These are phyloP conservation scores for Didymella glomerata DNA, from an alignment of 2,329 filamentous ascomycete species.

Conservation along the genomic window DNA sequence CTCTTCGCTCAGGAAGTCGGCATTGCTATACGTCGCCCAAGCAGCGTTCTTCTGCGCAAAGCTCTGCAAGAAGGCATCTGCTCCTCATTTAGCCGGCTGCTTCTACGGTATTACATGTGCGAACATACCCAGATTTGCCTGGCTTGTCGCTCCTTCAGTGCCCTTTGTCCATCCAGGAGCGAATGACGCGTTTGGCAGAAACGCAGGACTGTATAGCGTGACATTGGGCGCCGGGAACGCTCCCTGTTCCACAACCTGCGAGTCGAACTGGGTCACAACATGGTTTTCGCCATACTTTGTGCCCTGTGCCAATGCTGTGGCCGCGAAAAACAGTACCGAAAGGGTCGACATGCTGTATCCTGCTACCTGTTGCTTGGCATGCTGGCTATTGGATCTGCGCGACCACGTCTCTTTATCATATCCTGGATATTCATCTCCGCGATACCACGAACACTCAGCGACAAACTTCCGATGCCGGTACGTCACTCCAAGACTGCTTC, in stretches of 20 bases:
- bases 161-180: conserved; percentile 41
- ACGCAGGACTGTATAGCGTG: conserved; percentile 45
- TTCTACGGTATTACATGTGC: background rate
- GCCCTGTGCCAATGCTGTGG: conserved; percentile 29
- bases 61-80: conserved; percentile 37
- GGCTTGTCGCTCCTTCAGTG: conserved; percentile 45
- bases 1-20: conserved; percentile 47
- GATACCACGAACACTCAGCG: background rate
- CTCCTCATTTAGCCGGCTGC: conserved; percentile 9
- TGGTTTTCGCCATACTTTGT: conserved; percentile 47
- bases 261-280: conserved; percentile 37
- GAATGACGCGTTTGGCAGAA: conserved; percentile 39
- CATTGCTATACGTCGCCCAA: conserved; percentile 43
- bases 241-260: conserved; percentile 44
- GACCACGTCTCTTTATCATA: conserved; percentile 11
- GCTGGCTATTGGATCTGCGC: background rate
- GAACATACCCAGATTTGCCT: conserved; percentile 31
- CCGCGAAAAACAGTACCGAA: conserved; percentile 24
- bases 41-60: conserved; percentile 44
- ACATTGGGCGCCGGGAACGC: conserved; percentile 46
- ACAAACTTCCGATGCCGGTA: conserved; percentile 21
- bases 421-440: background rate
- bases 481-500: conserved; percentile 33
- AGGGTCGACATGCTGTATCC: conserved; percentile 16
- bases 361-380: background rate